These are phyloP conservation scores for Tetrapyrgos nigripes DNA, from an alignment of 1,284 basidiomycete species.

Conservation along the genomic window DNA sequence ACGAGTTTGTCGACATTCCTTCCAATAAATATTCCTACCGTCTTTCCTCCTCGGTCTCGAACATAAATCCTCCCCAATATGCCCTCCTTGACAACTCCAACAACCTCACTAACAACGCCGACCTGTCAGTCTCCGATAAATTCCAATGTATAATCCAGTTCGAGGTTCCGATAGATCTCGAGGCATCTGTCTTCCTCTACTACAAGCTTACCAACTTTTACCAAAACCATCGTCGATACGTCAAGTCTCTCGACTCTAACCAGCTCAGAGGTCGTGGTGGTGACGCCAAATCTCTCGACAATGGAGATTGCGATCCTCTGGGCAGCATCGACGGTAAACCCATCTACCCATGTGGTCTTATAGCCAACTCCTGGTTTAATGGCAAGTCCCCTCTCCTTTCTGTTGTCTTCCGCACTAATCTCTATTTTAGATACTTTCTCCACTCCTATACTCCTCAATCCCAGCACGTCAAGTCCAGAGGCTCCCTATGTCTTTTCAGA, in stretches of 20 bases:
- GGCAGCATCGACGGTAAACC: conserved; percentile 58
- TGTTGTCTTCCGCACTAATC: conserved; percentile 3
- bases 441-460: conserved; percentile 64
- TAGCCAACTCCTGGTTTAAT: conserved; percentile 99
- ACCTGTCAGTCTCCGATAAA: conserved; percentile 50
- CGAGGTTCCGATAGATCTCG: conserved; percentile 81
- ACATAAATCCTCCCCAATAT: conserved; percentile 62
- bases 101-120: conserved; percentile 34
- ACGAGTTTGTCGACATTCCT: conserved; percentile 62
- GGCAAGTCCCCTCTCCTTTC: conserved; percentile 52
- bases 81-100: conserved; percentile 66
- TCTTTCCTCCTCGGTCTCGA: conserved; percentile 63
- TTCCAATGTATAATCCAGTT: conserved; percentile 83
- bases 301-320: conserved; percentile 91
- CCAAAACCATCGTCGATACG: conserved; percentile 98
- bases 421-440: conserved; percentile 76
- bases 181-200: conserved; percentile 88
- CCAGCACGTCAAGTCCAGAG: conserved; percentile 41
- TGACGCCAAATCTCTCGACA: conserved; percentile 58
- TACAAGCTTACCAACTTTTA: conserved; percentile 97
- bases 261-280: conserved; percentile 86
- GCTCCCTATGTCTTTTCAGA: conserved; percentile 82
- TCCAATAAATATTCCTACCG: conserved; percentile 75
- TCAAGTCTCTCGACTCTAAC: conserved; percentile 87
- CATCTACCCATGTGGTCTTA: conserved; percentile 95